phyloP scores from a whole-genome alignment of 2,329 filamentous ascomycete species.

The Clonostachys chloroleuca region DNA sequence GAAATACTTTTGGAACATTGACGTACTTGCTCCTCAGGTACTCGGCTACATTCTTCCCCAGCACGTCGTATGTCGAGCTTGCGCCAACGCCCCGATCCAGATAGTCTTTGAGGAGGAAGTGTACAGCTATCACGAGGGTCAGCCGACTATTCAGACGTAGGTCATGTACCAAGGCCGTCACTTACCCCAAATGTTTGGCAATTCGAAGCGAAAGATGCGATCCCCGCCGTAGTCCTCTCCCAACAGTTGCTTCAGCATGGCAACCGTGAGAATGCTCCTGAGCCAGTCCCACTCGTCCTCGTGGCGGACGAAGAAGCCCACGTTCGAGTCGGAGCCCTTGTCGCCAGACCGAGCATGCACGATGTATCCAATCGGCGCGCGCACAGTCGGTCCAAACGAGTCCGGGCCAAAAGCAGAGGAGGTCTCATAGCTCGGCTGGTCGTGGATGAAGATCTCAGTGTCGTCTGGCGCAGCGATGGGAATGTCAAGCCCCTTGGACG shows the following conservation, averaged over 20 bases:
- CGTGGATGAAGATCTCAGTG: conserved; percentile 10
- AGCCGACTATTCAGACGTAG: neutral
- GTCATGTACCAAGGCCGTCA: neutral
- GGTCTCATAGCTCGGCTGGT: conserved; percentile 17
- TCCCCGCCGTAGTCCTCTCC: conserved; percentile 20
- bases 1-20: conserved; percentile 32
- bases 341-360: neutral
- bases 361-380: neutral
- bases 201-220: conserved; percentile 32
- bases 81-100: conserved; percentile 32
- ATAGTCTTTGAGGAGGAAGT: conserved; percentile 35
- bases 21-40: conserved; percentile 34
- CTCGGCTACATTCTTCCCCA: conserved; percentile 36
- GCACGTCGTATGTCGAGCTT: conserved; percentile 30
- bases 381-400: neutral
- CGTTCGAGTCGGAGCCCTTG: conserved; percentile 29
- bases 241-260: conserved; percentile 25
- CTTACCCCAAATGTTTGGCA: conserved; percentile 16
- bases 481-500: conserved; percentile 5
- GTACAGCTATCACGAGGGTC: conserved; percentile 14
- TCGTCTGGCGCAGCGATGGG: conserved; percentile 11
- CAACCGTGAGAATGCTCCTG: conserved; percentile 28
- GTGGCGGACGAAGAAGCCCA: conserved; percentile 34
- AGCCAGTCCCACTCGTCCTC: conserved; percentile 37
- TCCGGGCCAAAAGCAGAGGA: conserved; percentile 3